A percentile compares a stretch with the other conserved stretches of the same genome.
Conservation (phyloP, 441 rosid genomes). For the Bruguiera hainesii region DNA sequence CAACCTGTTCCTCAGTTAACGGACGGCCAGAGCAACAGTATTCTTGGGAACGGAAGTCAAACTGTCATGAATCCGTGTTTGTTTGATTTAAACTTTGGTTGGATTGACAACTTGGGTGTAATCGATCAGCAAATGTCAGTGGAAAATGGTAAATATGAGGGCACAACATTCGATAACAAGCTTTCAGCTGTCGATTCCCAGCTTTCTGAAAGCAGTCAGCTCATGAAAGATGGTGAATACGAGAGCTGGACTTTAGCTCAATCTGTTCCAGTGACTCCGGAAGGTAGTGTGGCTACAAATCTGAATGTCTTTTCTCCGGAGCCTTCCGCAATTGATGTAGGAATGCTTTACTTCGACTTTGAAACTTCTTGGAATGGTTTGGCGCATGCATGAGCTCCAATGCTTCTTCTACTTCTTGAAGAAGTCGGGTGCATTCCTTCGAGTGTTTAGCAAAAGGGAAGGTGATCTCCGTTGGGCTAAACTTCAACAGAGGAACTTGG, state of each 20-base stretch:
- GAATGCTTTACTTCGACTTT: slow-evolving; percentile 47
- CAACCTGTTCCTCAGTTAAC: slow-evolving; percentile 28
- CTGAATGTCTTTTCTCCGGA: slow-evolving; percentile 29
- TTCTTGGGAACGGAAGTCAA: slow-evolving; percentile 25
- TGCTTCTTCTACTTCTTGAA: slow-evolving; percentile 15
- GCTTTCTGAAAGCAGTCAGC: slow-evolving; percentile 18
- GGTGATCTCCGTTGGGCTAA: slow-evolving; percentile 12
- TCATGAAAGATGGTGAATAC: slow-evolving; percentile 20
- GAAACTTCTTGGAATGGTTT: slow-evolving; percentile 51
- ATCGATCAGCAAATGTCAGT: slow-evolving; percentile 24
- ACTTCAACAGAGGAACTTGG: slow-evolving; percentile 7
- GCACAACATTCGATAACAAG: slow-evolving; percentile 22
- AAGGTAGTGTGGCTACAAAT: slow-evolving; percentile 22
- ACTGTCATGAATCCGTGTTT: slow-evolving; percentile 11
- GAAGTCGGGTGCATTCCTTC: slow-evolving; percentile 5
- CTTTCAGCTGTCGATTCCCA: slow-evolving; percentile 14
- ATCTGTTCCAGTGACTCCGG: slow-evolving; percentile 24
- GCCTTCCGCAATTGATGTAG: slow-evolving; percentile 34
- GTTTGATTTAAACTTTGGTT: slow-evolving; percentile 21
- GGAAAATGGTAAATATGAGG: slow-evolving; percentile 22
- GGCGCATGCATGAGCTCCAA: slow-evolving; percentile 29
- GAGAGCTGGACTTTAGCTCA: slow-evolving; percentile 37
- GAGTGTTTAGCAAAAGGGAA: slow-evolving; percentile 1
- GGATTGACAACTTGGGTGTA: slow-evolving; percentile 18
- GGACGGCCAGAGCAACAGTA: slow-evolving; percentile 21